Evolutionary conservation across 495 filamentous ascomycete genomes (phyloP).

Genomic region (Hyaloscypha finlandica): DNA sequence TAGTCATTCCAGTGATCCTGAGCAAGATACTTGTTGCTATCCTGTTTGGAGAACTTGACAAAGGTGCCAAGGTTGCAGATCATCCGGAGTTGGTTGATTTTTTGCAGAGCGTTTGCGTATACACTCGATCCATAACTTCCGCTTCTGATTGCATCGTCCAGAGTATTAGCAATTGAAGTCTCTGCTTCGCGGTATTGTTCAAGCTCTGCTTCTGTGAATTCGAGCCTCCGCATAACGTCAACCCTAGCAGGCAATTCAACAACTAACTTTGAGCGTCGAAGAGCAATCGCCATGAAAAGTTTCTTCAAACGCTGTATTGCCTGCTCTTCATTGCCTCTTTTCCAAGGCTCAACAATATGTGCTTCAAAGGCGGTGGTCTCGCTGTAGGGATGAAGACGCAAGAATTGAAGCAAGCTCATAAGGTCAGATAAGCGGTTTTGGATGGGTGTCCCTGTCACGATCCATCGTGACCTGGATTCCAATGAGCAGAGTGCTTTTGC

Average conservation of each 20-base stretch:
- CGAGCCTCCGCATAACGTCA: neutral
- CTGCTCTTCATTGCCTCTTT: conserved; percentile 2
- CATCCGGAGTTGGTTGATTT: too few relatives aligned
- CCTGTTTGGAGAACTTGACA: too few relatives aligned
- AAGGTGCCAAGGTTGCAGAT: too few relatives aligned
- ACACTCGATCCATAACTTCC: too few relatives aligned
- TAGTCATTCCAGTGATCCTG: too few relatives aligned
- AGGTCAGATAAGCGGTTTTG: conserved; percentile 37
- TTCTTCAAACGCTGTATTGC: conserved; percentile 3
- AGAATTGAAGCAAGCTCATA: conserved; percentile 33
- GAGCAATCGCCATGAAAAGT: conserved; percentile 1
- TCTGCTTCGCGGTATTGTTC: too few relatives aligned
- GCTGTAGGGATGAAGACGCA: neutral
- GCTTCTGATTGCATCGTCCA: too few relatives aligned
- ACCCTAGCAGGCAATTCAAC: conserved; percentile 7
- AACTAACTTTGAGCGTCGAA: conserved; percentile 10
- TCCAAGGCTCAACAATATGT: conserved; percentile 1
- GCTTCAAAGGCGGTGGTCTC: conserved; percentile 1
- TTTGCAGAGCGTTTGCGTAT: too few relatives aligned
- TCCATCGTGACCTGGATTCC: conserved; percentile 27
- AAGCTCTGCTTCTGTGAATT: too few relatives aligned
- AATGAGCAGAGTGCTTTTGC: neutral
- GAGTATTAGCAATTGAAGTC: too few relatives aligned
- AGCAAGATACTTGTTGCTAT: too few relatives aligned
- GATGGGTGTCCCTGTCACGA: conserved; percentile 37